Conservation (phyloP, 345 rosid genomes). For the Heritiera littoralis region DNA sequence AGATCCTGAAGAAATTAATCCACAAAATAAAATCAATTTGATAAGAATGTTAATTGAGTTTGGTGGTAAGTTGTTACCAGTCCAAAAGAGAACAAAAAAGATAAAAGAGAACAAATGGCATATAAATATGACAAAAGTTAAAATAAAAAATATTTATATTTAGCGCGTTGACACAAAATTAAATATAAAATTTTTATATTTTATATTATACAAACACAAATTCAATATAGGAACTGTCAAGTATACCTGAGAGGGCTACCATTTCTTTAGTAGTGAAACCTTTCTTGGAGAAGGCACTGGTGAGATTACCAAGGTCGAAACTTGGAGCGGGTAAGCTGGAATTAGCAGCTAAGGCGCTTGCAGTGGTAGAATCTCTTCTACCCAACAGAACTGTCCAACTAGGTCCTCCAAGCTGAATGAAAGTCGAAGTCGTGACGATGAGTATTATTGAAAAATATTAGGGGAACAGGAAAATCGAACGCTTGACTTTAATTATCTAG, state of each 20-base stretch:
- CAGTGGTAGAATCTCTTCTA: conserved; percentile 62
- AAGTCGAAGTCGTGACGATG: not conserved
- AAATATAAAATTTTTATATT: too few relatives aligned
- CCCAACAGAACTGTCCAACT: conserved; percentile 56
- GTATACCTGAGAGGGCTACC: conserved; percentile 62
- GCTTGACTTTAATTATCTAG: too few relatives aligned
- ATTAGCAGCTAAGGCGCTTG: conserved; percentile 38
- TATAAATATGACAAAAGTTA: too few relatives aligned
- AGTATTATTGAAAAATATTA: too few relatives aligned
- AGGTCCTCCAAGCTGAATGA: conserved; percentile 50
- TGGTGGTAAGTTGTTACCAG: not conserved
- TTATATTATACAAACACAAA: too few relatives aligned
- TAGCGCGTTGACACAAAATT: too few relatives aligned
- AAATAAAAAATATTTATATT: too few relatives aligned
- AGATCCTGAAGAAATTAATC: conserved; percentile 14
- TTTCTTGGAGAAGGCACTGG: conserved; percentile 48
- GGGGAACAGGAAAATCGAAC: too few relatives aligned
- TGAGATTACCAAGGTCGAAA: conserved; percentile 41
- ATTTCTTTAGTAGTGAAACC: conserved; percentile 56
- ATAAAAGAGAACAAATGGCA: too few relatives aligned
- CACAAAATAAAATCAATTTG: not conserved
- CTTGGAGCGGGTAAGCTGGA: conserved; percentile 40
- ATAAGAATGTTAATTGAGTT: not conserved
- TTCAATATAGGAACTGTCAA: too few relatives aligned
- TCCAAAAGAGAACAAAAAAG: too few relatives aligned